Evolutionary conservation across 306 rosid species (phyloP), one percentile per base, ranked within the genome.

Genomic region (Pterocarpus macrocarpus): DNA sequence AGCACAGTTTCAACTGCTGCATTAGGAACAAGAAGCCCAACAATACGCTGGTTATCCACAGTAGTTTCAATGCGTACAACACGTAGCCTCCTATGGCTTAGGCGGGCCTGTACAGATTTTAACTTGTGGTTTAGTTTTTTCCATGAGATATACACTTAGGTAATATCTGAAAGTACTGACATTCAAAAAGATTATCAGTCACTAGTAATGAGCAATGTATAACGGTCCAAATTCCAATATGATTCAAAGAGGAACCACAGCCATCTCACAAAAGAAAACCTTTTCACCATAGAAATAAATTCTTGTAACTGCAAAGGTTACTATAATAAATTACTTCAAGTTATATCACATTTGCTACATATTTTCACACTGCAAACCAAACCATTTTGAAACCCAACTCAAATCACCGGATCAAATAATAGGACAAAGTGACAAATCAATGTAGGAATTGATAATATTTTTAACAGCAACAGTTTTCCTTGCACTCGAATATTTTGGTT

Each of bases 41-140:
- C 99, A 55, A 96, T 90, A 64, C 98, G 90, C 84, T 73, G 89
- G 62, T 81, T 89, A 80, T 93, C 97, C 56, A 83, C 80, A 15
- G 94, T 92, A 80, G 99, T 96, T 89, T 90, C 97, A 64, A 92
- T 89, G 69, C 97, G 96, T 77, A 96, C 99, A 67, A 93, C 99
- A 22, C 97, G 97, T 12, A 96, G 91, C 76, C 94, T 90, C 92
- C 88, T 90, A 86, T 96, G 99, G 91, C 94, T 96, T 52, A 82
- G 90, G 61, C 92, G 97, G 77, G 96, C 89, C 99, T 96, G 86
- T 28, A 66, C 65, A 84, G 68, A 70, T 80, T 52, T 41, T 77
- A 50, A 75, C 64, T 33, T 52, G 44, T 45, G 81, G 63, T 57
- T 77, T 71, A 79, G 69, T 13, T 63, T 79, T 59, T 50, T 22